Evolutionary conservation across 1,284 basidiomycete species (phyloP).

Genomic region (Grifola frondosa): DNA sequence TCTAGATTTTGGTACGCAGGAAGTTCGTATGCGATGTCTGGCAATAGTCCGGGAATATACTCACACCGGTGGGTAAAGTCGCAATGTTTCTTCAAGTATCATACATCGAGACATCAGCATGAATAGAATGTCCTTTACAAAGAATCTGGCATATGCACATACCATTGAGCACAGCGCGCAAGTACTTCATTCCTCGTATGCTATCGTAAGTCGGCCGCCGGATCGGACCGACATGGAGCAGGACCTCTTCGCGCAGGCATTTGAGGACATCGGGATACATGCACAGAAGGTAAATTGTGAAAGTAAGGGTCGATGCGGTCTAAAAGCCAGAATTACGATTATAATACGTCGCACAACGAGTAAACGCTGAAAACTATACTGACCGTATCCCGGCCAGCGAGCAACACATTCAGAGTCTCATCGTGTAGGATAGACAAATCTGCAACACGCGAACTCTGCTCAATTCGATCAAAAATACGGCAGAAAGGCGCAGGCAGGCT

Average conservation of each 20-base stretch:
- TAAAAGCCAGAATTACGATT: slow-evolving; percentile 2
- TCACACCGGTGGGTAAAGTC: slow-evolving; percentile 26
- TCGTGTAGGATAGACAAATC: slow-evolving; percentile 59
- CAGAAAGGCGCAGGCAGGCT: slow-evolving; percentile 7
- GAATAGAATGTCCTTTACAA: slow-evolving; percentile 1
- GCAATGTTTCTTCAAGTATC: slow-evolving; percentile 20
- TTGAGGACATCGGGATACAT: slow-evolving; percentile 27
- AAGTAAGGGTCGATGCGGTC: slow-evolving; percentile 28
- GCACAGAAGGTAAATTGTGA: slow-evolving; percentile 27
- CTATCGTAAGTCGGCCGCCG: slow-evolving; percentile 18
- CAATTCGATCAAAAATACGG: background rate
- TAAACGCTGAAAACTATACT: too few species aligned
- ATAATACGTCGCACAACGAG: too few species aligned
- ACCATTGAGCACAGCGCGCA: slow-evolving; percentile 31
- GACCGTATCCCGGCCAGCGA: slow-evolving; percentile 70
- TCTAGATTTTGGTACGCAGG: slow-evolving; percentile 4
- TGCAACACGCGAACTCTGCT: slow-evolving; percentile 22
- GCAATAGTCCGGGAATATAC: slow-evolving; percentile 17
- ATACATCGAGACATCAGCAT: slow-evolving; percentile 1
- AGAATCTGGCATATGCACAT: too few species aligned
- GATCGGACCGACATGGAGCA: slow-evolving; percentile 9
- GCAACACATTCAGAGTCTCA: slow-evolving; percentile 64
- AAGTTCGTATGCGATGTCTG: background rate
- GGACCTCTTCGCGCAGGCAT: slow-evolving; percentile 18
- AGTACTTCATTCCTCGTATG: slow-evolving; percentile 21